A percentile compares a stretch with the other conserved stretches of the same genome.
Evolutionary conservation across 306 rosid species (phyloP).

Genomic region (Sophora flavescens): DNA sequence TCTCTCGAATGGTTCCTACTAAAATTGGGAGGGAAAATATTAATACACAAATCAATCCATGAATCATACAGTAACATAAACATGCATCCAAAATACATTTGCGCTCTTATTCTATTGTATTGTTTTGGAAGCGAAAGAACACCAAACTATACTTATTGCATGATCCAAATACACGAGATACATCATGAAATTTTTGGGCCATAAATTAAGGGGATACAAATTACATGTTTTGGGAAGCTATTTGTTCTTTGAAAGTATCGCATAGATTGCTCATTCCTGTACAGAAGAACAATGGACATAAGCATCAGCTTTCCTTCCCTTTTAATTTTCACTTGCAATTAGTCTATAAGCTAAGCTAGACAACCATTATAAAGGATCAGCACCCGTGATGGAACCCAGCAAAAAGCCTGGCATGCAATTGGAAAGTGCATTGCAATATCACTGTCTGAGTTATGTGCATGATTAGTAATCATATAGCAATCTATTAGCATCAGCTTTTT

Average conservation of each 20-base stretch:
- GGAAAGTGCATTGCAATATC: background rate
- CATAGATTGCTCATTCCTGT: background rate
- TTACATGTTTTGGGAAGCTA: constrained; percentile 8
- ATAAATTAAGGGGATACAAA: constrained; percentile 12
- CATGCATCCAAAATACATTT: constrained; percentile 1
- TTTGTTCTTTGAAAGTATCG: background rate
- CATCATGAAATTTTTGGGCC: constrained; percentile 7
- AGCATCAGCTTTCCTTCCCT: background rate
- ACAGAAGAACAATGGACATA: constrained; percentile 31
- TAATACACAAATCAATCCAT: background rate
- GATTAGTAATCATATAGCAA: constrained; percentile 13
- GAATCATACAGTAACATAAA: background rate
- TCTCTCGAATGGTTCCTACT: background rate
- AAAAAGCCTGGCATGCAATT: background rate
- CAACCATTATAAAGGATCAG: constrained; percentile 20
- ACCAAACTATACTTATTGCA: constrained; percentile 29
- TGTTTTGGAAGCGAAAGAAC: constrained; percentile 24
- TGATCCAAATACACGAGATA: constrained; percentile 1
- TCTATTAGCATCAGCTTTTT: constrained; percentile 59
- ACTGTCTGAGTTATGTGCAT: background rate
- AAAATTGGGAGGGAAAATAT: no score
- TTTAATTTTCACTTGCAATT: background rate
- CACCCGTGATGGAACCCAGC: constrained; percentile 10
- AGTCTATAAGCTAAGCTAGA: background rate
- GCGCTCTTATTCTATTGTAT: constrained; percentile 9